Percentiles rank a stretch among this genome's conserved stretches.
Conservation (phyloP, 495 filamentous ascomycete genomes). For the Tetracladium setigerum region DNA sequence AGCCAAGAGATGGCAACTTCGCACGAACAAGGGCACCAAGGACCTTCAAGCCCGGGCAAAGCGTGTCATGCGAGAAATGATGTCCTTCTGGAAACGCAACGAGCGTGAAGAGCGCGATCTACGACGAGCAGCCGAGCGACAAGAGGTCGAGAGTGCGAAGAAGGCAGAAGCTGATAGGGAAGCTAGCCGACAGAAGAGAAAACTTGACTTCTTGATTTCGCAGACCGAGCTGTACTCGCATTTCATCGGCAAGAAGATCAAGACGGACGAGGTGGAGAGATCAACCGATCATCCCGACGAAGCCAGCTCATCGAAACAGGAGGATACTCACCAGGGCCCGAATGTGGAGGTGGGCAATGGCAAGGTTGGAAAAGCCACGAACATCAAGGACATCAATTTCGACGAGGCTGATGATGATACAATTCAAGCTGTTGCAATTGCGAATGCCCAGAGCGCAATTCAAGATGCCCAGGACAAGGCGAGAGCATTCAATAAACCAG, state of each 20-base stretch:
- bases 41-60: slow-evolving; percentile 96
- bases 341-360: slow-evolving; percentile 53
- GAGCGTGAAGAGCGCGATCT: slow-evolving; percentile 94
- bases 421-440: slow-evolving; percentile 76
- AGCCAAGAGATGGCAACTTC: slow-evolving; percentile 91
- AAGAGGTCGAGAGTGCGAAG: slow-evolving; percentile 93
- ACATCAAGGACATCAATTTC: slow-evolving; percentile 92
- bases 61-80: slow-evolving; percentile 98
- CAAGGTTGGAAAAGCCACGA: slow-evolving; percentile 65
- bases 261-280: slow-evolving; percentile 85
- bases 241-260: slow-evolving; percentile 99
- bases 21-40: slow-evolving; percentile 97
- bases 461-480: slow-evolving; percentile 91
- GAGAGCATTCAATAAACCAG: slow-evolving; percentile 77
- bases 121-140: slow-evolving; percentile 86
- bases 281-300: slow-evolving; percentile 75
- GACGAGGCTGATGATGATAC: slow-evolving; percentile 87
- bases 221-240: slow-evolving; percentile 98
- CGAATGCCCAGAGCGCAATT: slow-evolving; percentile 94
- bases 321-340: slow-evolving; percentile 38
- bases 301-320: slow-evolving; percentile 31
- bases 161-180: slow-evolving; percentile 96
- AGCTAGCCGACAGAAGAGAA: slow-evolving; percentile 92
- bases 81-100: slow-evolving; percentile 99
- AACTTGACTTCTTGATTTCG: slow-evolving; percentile 98